A percentile compares a stretch with the other conserved stretches of the same genome.
Conservation (phyloP, 495 filamentous ascomycete genomes). For the Daldinia concentrica region DNA sequence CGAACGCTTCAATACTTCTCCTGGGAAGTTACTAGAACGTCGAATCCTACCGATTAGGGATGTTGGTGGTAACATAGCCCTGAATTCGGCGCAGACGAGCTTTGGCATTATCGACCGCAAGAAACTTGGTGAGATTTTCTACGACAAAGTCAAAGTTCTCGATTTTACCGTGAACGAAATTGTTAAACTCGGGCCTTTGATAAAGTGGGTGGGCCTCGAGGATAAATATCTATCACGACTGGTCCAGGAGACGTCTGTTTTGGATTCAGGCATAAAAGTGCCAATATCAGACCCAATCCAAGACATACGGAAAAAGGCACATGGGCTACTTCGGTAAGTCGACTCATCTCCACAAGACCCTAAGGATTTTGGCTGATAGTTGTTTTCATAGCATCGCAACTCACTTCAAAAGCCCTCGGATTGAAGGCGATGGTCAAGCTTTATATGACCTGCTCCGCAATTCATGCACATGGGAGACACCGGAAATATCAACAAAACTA, state of each 20-base stretch:
- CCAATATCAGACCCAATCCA: slow-evolving; percentile 38
- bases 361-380: slow-evolving; percentile 11
- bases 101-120: slow-evolving; percentile 55
- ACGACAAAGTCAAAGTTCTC: slow-evolving; percentile 44
- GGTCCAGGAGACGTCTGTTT: slow-evolving; percentile 50
- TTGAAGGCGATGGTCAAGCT: slow-evolving; percentile 13
- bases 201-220: slow-evolving; percentile 47
- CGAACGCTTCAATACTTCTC: background rate
- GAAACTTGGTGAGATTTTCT: slow-evolving; percentile 44
- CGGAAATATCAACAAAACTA: slow-evolving; percentile 46
- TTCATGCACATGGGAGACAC: slow-evolving; percentile 42
- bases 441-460: slow-evolving; percentile 47
- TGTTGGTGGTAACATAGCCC: slow-evolving; percentile 22
- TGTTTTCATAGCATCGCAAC: slow-evolving; percentile 41
- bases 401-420: slow-evolving; percentile 49
- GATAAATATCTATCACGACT: slow-evolving; percentile 49
- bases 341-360: background rate
- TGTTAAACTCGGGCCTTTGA: slow-evolving; percentile 45
- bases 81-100: slow-evolving; percentile 17
- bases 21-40: slow-evolving; percentile 20
- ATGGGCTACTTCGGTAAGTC: slow-evolving; percentile 52
- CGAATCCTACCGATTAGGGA: slow-evolving; percentile 47
- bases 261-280: slow-evolving; percentile 26
- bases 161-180: slow-evolving; percentile 54
- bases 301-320: slow-evolving; percentile 48